These are phyloP conservation scores for Chrysophaeum taylorii DNA, from an alignment of 352 stramenopile species.

Conservation along the genomic window DNA sequence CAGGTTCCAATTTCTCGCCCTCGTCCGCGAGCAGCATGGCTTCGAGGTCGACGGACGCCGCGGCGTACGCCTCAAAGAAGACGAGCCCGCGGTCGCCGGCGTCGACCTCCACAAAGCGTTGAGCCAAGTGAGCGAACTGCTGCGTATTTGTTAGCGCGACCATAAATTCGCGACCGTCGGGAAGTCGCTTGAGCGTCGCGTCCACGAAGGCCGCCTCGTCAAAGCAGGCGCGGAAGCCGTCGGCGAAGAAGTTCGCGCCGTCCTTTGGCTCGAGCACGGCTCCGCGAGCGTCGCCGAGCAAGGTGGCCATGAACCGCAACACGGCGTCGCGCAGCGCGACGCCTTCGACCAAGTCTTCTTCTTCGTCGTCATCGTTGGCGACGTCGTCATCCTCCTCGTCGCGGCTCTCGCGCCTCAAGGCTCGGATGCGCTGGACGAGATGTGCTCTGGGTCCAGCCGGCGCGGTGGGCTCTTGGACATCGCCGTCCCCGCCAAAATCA, in stretches of 20 bases:
- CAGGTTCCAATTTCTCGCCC: no score
- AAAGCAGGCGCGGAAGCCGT: not conserved
- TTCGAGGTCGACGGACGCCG: not conserved
- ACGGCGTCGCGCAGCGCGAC: not conserved
- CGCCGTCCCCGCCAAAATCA: not conserved
- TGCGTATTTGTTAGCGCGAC: no score
- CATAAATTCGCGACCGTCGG: no score
- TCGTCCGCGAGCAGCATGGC: not conserved
- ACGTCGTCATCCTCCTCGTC: no score
- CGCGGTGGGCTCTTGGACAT: no score
- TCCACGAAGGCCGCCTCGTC: no score
- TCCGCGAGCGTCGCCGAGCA: not conserved
- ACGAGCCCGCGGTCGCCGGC: not conserved
- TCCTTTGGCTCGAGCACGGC: not conserved
- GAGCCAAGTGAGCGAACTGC: not conserved
- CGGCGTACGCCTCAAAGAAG: not conserved
- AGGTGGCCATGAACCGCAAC: not conserved
- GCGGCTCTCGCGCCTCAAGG: no score
- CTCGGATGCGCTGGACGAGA: no score
- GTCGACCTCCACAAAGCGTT: not conserved
- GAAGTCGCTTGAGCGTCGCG: no score
- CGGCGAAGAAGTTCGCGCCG: not conserved
- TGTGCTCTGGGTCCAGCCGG: no score
- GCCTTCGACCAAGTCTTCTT: not conserved
- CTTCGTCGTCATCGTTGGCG: no score